Conservation (phyloP, 495 filamentous ascomycete species). For the Aspergillus ostianus region DNA sequence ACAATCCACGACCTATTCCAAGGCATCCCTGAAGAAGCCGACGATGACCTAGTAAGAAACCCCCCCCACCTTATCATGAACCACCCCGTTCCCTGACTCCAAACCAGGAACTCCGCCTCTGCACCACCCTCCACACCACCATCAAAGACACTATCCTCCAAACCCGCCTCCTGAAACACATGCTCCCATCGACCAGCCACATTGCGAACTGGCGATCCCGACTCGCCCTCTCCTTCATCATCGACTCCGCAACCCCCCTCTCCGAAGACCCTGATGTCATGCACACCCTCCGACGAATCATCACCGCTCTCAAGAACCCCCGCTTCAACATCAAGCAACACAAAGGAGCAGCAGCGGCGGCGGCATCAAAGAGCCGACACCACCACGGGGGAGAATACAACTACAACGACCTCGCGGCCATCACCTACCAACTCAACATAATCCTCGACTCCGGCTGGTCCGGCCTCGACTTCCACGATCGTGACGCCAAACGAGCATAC, state of each 20-base stretch:
- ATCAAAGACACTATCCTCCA: conserved; percentile 53
- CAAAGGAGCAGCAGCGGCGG: conserved; percentile 8
- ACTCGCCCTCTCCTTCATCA: conserved; percentile 72
- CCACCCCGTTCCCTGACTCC: conserved; percentile 15
- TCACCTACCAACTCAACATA: conserved; percentile 66
- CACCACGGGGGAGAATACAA: conserved; percentile 48
- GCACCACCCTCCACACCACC: conserved; percentile 49
- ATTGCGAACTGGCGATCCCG: conserved; percentile 63
- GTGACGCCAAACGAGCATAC: conserved; percentile 53
- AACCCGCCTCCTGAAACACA: conserved; percentile 56
- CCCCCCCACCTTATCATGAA: too few relatives aligned
- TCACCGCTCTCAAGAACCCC: conserved; percentile 48
- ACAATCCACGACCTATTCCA: conserved; percentile 43
- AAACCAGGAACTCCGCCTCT: conserved; percentile 52
- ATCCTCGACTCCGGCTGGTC: conserved; percentile 64
- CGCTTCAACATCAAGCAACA: conserved; percentile 46
- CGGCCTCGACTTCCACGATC: conserved; percentile 27
- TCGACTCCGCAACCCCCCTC: conserved; percentile 46
- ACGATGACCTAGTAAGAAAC: conserved; percentile 30
- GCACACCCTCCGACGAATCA: conserved; percentile 53
- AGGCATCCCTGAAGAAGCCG: conserved; percentile 28
- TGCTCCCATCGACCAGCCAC: conserved; percentile 52
- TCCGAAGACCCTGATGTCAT: conserved; percentile 39
- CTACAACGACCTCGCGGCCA: conserved; percentile 62
- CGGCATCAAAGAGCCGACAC: conserved; percentile 12